Evolutionary conservation across 371 early-diverging fungal species (phyloP).

Genomic region (Umbelopsis sp.): DNA sequence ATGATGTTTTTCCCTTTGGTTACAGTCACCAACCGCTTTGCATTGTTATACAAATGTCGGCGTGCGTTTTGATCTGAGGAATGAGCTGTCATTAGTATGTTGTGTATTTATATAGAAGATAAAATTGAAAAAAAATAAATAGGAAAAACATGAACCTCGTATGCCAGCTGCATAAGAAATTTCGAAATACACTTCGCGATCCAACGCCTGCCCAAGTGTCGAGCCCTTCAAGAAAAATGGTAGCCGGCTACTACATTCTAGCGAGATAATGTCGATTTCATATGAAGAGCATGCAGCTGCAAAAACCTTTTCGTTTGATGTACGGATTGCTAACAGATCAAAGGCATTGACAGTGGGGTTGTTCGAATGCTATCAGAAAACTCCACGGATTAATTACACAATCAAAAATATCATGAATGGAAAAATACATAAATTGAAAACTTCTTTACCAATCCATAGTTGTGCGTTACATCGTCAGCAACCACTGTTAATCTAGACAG

Average conservation of each 20-base stretch:
- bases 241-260: conserved; percentile 72
- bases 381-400: not conserved
- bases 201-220: conserved; percentile 70
- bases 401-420: not conserved
- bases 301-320: conserved; percentile 77
- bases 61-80: conserved; percentile 59
- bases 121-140: not conserved
- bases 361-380: conserved; percentile 41
- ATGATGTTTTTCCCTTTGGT: conserved; percentile 89
- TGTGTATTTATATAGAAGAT: not conserved
- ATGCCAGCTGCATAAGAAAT: conserved; percentile 79
- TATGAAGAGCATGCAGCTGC: conserved; percentile 75
- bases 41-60: conserved; percentile 73
- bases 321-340: conserved; percentile 87
- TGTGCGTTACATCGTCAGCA: conserved; percentile 62
- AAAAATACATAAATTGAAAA: not conserved
- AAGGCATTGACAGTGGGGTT: conserved; percentile 58
- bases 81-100: not conserved
- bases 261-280: conserved; percentile 88
- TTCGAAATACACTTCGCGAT: conserved; percentile 86
- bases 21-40: conserved; percentile 74
- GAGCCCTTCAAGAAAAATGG: conserved; percentile 74
- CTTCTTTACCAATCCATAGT: conserved; percentile 64
- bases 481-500: conserved; percentile 65
- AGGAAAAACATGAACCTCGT: conserved; percentile 51